phyloP scores from a whole-genome alignment of 2,329 filamentous ascomycete genomes.

The Didymella sp. region DNA sequence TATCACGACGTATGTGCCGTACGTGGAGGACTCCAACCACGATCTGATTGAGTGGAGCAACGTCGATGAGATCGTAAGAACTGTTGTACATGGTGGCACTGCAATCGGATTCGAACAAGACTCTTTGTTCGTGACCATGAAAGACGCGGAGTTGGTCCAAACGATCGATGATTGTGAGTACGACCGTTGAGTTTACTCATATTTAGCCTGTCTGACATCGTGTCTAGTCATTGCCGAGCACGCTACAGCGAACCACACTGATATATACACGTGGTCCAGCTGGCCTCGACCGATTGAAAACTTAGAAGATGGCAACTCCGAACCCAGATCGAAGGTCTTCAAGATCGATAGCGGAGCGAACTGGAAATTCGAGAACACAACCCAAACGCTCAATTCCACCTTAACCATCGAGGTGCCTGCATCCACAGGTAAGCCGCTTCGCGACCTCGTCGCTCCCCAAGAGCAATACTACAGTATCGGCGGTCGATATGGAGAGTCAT shows the following conservation, averaged over 20 bases:
- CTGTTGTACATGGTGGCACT: conserved; percentile 29
- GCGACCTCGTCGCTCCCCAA: background rate
- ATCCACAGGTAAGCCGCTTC: background rate
- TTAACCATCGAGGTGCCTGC: background rate
- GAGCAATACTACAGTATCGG: conserved; percentile 4
- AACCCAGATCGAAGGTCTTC: background rate
- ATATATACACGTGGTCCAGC: background rate
- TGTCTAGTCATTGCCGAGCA: background rate
- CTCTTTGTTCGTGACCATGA: conserved; percentile 18
- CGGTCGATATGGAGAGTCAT: conserved; percentile 27
- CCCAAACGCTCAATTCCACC: background rate
- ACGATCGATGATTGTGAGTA: conserved; percentile 29
- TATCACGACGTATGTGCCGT: conserved; percentile 40
- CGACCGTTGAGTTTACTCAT: too few species aligned
- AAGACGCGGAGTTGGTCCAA: conserved; percentile 20
- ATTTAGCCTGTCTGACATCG: background rate
- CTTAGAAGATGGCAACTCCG: background rate
- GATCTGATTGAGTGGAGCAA: conserved; percentile 39
- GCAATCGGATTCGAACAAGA: conserved; percentile 25
- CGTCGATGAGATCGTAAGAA: conserved; percentile 20
- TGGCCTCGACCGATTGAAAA: background rate
- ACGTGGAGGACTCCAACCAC: conserved; percentile 33
- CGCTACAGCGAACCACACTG: background rate
- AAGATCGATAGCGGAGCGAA: background rate
- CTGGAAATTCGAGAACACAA: background rate